These are phyloP conservation scores for Globisporangium alternatum DNA, from an alignment of 352 stramenopile genomes.

Conservation along the genomic window DNA sequence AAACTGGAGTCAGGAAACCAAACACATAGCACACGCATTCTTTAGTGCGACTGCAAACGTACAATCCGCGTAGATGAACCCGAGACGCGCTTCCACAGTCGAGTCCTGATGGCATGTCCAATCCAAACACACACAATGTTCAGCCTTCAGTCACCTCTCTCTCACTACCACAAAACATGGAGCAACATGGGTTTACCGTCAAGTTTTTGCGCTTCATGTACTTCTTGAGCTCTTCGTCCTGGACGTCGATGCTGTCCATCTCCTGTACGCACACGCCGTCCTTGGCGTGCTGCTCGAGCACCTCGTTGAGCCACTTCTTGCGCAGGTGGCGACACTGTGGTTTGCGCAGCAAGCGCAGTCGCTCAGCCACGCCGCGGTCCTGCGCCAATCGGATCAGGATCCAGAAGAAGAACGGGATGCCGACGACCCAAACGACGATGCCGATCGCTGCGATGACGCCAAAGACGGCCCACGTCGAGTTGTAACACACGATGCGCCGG, in stretches of 20 bases:
- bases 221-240: constrained; percentile 62
- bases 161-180: background rate
- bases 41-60: constrained; percentile 8
- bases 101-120: constrained; percentile 38
- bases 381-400: constrained; percentile 67
- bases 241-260: constrained; percentile 55
- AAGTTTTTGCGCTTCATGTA: constrained; percentile 81
- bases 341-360: constrained; percentile 45
- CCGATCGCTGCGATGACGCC: constrained; percentile 50
- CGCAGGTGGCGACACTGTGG: constrained; percentile 36
- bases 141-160: background rate
- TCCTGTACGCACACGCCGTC: constrained; percentile 45
- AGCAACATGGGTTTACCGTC: constrained; percentile 23
- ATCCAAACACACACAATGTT: background rate
- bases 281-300: constrained; percentile 42
- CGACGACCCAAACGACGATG: constrained; percentile 66
- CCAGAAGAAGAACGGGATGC: constrained; percentile 79
- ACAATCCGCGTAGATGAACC: constrained; percentile 83
- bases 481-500: constrained; percentile 69
- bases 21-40: background rate
- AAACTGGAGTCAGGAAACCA: background rate
- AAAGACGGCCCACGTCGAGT: constrained; percentile 62
- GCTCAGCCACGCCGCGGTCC: constrained; percentile 44
- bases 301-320: constrained; percentile 63
- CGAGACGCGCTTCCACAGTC: constrained; percentile 56